These are phyloP conservation scores for Streptanthus diversifolius DNA, from an alignment of 345 rosid genomes.

Conservation along the genomic window DNA sequence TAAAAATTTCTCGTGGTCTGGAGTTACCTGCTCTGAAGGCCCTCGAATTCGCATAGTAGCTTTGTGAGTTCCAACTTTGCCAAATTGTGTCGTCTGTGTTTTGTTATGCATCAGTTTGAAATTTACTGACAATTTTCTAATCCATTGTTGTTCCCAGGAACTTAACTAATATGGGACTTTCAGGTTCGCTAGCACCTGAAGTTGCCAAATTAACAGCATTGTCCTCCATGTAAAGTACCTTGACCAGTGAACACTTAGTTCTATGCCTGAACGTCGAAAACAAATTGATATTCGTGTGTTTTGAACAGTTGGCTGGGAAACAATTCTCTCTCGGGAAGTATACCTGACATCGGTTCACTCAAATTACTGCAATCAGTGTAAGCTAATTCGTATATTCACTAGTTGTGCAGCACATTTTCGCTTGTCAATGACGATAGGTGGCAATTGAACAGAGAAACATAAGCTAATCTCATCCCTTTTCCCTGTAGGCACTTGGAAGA, in stretches of 20 bases:
- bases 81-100: neutral
- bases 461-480: slow-evolving; percentile 2
- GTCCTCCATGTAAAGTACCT: slow-evolving; percentile 60
- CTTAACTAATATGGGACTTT: slow-evolving; percentile 64
- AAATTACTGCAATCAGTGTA: slow-evolving; percentile 59
- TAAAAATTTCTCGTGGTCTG: slow-evolving; percentile 67
- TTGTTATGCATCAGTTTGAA: neutral
- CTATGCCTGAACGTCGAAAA: neutral
- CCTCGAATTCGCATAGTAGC: slow-evolving; percentile 60
- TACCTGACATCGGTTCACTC: slow-evolving; percentile 69
- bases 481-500: slow-evolving; percentile 71
- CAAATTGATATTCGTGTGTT: slow-evolving; percentile 22
- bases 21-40: slow-evolving; percentile 65
- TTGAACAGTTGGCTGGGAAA: slow-evolving; percentile 67
- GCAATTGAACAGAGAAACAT: neutral
- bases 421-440: neutral
- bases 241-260: neutral
- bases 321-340: slow-evolving; percentile 60
- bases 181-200: slow-evolving; percentile 62
- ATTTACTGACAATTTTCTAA: slow-evolving; percentile 8
- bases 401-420: neutral
- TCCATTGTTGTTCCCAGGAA: slow-evolving; percentile 48
- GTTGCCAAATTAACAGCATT: slow-evolving; percentile 68
- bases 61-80: slow-evolving; percentile 51
- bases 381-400: slow-evolving; percentile 24